phyloP scores from a whole-genome alignment of 495 filamentous ascomycete genomes.

The Trichodelitschia bisporula region DNA sequence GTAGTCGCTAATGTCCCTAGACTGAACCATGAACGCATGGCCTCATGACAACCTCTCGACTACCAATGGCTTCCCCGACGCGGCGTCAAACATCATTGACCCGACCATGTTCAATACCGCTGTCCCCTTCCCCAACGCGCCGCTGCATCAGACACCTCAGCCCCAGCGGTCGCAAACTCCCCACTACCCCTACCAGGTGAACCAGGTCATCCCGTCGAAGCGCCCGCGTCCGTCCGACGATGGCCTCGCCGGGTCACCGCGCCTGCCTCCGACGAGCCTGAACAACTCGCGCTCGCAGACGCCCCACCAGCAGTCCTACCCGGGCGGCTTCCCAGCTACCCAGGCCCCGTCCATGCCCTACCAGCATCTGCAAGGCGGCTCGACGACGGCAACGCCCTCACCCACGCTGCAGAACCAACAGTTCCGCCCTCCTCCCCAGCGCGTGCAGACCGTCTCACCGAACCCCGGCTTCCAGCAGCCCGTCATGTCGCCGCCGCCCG shows the following conservation, averaged over 20 bases:
- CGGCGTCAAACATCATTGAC: too few relatives aligned
- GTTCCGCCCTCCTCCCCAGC: conserved; percentile 41
- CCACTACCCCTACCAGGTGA: conserved; percentile 46
- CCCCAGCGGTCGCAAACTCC: conserved; percentile 36
- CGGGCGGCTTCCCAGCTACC: conserved; percentile 34
- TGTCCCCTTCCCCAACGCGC: too few relatives aligned
- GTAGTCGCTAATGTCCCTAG: too few relatives aligned
- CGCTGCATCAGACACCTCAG: too few relatives aligned
- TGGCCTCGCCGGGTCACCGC: conserved; percentile 57
- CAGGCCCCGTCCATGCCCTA: conserved; percentile 41
- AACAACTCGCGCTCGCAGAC: conserved; percentile 80
- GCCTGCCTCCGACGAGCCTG: conserved; percentile 46
- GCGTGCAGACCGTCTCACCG: conserved; percentile 74
- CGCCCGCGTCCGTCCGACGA: conserved; percentile 63
- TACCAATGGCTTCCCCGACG: too few relatives aligned
- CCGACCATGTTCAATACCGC: too few relatives aligned
- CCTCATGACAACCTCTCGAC: too few relatives aligned
- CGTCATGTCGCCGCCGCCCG: conserved; percentile 57
- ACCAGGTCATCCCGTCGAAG: conserved; percentile 71
- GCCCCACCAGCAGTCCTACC: conserved; percentile 40
- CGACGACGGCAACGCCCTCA: conserved; percentile 65
- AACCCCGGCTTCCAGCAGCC: conserved; percentile 38
- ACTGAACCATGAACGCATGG: too few relatives aligned
- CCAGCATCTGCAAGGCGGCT: conserved; percentile 60
- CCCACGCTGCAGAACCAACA: conserved; percentile 61